Conservation (phyloP, 2,329 filamentous ascomycete genomes). For the Fusarium sp. region DNA sequence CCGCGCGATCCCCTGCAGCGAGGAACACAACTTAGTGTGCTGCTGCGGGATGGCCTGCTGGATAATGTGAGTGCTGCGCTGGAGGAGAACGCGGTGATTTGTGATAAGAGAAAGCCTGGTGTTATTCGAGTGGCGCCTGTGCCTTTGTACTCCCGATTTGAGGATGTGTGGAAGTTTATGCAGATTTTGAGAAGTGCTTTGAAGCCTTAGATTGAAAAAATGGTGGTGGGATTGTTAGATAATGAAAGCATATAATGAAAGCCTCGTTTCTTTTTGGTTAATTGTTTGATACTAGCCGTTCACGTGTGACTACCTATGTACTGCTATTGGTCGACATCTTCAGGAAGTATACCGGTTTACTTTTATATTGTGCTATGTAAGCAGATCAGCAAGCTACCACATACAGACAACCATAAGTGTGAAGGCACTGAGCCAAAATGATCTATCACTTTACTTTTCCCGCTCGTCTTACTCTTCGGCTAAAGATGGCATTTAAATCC, state of each 20-base stretch:
- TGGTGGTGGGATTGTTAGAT: conserved; percentile 2
- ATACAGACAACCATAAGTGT: no score
- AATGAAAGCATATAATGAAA: conserved; percentile 24
- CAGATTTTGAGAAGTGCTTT: conserved; percentile 56
- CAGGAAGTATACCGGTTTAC: no score
- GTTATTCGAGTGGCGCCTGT: conserved; percentile 88
- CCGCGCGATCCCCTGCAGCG: conserved; percentile 75
- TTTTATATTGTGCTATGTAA: no score
- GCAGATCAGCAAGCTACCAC: no score
- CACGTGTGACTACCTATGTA: no score
- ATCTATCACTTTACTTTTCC: conserved; percentile 10
- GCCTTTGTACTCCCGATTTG: conserved; percentile 85
- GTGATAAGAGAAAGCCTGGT: conserved; percentile 87
- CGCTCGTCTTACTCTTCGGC: conserved; percentile 15
- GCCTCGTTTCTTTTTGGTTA: neutral
- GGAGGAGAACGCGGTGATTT: conserved; percentile 77
- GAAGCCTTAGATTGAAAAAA: conserved; percentile 33
- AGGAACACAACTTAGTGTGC: conserved; percentile 83
- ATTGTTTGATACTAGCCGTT: rapidly evolving
- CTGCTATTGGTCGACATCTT: no score
- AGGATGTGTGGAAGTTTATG: conserved; percentile 73
- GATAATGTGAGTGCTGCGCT: conserved; percentile 75
- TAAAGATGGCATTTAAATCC: conserved; percentile 1
- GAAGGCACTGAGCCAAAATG: neutral
- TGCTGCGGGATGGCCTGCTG: conserved; percentile 76